Base-by-base conservation (phyloP, 2,329 filamentous ascomycete species). In the Colletotrichum chrysophilum region DNA sequence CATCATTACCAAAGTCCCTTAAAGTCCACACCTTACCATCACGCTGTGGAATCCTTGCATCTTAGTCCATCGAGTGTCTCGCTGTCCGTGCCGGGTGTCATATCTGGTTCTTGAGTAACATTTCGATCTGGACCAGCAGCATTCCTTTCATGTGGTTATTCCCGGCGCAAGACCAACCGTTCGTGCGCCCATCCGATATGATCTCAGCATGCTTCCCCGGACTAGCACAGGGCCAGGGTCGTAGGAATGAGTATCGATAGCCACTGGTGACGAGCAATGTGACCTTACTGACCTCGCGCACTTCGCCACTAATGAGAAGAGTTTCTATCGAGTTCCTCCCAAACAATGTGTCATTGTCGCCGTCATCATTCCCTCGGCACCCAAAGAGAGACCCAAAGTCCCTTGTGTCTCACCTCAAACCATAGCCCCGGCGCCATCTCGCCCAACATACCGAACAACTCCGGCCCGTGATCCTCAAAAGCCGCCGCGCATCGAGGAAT, bases 201-300 rank as follows among this genome's bases (percentile, higher is more conserved):
- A 71, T 60, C 60, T 65, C 69, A 67, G 4, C 55, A 55, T 72
- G 55, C 62, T 72, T 72, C 69, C 38, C 55, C 62, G 58, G 30
- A 55, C 55, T 32, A 56, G 62, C 16, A 52, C 26, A 43, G 32
- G 61, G 3, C 61, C 61, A 62, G 60, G 60, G 60, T 36, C n/a
- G n/a, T 18, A 34, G 30, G 18, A 14, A 32, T 32, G 60, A 13
- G 2, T 4, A 21, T 36, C 30, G n/a, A 36, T 62, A 62, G 0
- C 18, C 32, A 62, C 18, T 2, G 13, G 13, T 3, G 26, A 6
- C 58, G 43, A 52, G 58, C 58, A 61, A 34, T 61, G 16, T n/a
- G 28, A 61, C 58, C 30, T 61, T 10, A 12, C n/a, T n/a, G 28
- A 61, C 58, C 30, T 61, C 18, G 18, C n/a, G n/a, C 43, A 52